A percentile compares a stretch with the other conserved stretches of the same genome.
phyloP scores from a whole-genome alignment of 108 stramenopile genomes.

The Nitzschia sp. region DNA sequence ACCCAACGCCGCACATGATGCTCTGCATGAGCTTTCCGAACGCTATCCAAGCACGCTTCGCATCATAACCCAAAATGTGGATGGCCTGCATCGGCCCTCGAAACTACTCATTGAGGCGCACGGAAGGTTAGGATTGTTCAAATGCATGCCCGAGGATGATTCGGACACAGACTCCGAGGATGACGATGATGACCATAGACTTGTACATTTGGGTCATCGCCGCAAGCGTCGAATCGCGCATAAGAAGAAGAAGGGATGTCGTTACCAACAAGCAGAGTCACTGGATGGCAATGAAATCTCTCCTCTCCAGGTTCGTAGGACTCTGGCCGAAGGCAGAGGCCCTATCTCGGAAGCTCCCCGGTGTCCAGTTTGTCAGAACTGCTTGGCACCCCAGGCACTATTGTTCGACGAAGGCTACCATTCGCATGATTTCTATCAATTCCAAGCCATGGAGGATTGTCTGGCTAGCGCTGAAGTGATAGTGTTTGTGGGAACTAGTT shows the following conservation, averaged over 20 bases:
- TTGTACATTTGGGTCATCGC: constrained; percentile 61
- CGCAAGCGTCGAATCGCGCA: constrained; percentile 36
- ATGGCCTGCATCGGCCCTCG: constrained; percentile 32
- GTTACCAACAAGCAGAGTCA: constrained; percentile 41
- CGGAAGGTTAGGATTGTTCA: constrained; percentile 67
- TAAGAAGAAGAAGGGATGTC: constrained; percentile 18
- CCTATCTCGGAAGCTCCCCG: constrained; percentile 38
- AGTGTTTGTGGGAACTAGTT: constrained; percentile 68
- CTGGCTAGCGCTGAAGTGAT: constrained; percentile 48
- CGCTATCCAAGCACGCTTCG: constrained; percentile 27
- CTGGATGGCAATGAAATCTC: constrained; percentile 33
- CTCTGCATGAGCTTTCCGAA: constrained; percentile 51
- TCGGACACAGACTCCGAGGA: constrained; percentile 58
- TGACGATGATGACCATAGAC: constrained; percentile 64
- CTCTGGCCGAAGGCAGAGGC: constrained; percentile 17
- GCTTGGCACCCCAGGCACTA: constrained; percentile 58
- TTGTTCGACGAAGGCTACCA: constrained; percentile 81
- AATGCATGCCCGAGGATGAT: constrained; percentile 67
- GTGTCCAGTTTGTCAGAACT: constrained; percentile 55
- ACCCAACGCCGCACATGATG: constrained; percentile 76
- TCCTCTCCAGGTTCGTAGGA: constrained; percentile 20
- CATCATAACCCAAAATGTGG: constrained; percentile 72
- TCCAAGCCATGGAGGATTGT: constrained; percentile 62
- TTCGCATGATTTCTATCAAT: constrained; percentile 69
- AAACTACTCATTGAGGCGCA: constrained; percentile 59